Evolutionary conservation across 2,329 filamentous ascomycete genomes (phyloP).

Genomic region (Fusarium secorum): DNA sequence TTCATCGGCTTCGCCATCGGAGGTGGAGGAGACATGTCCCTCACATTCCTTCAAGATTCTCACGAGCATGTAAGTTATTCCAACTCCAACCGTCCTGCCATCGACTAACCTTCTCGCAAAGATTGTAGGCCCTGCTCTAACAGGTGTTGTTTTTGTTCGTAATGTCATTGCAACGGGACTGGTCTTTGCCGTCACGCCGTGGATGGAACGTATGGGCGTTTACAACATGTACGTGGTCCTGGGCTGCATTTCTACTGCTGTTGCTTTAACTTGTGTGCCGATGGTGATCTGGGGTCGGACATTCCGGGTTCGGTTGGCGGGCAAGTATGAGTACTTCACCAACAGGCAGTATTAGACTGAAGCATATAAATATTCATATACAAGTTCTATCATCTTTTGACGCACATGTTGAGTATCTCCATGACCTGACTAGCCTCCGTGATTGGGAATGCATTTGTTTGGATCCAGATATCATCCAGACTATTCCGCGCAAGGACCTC

Average conservation of each 20-base stretch:
- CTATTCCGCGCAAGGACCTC: constrained; percentile 57
- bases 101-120: background rate
- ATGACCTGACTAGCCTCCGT: constrained; percentile 56
- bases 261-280: constrained; percentile 22
- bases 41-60: constrained; percentile 32
- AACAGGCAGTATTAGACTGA: constrained; percentile 6
- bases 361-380: no score
- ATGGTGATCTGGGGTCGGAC: constrained; percentile 26
- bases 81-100: accelerated
- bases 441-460: constrained; percentile 60
- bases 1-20: constrained; percentile 33
- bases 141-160: constrained; percentile 26
- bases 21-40: constrained; percentile 24
- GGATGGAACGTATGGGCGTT: constrained; percentile 24
- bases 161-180: constrained; percentile 22
- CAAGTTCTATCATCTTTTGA: background rate
- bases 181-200: constrained; percentile 22
- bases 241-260: constrained; percentile 7
- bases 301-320: constrained; percentile 12
- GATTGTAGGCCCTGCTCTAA: constrained; percentile 27
- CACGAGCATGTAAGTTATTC: constrained; percentile 15
- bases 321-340: constrained; percentile 19
- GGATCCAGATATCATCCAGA: constrained; percentile 58
- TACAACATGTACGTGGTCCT: constrained; percentile 30
- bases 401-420: constrained; percentile 58